Percentiles rank a stretch among this genome's conserved stretches.
Evolutionary conservation across 2,329 filamentous ascomycete genomes (phyloP).

Genomic region (Magnaporthiopsis rhizophila): DNA sequence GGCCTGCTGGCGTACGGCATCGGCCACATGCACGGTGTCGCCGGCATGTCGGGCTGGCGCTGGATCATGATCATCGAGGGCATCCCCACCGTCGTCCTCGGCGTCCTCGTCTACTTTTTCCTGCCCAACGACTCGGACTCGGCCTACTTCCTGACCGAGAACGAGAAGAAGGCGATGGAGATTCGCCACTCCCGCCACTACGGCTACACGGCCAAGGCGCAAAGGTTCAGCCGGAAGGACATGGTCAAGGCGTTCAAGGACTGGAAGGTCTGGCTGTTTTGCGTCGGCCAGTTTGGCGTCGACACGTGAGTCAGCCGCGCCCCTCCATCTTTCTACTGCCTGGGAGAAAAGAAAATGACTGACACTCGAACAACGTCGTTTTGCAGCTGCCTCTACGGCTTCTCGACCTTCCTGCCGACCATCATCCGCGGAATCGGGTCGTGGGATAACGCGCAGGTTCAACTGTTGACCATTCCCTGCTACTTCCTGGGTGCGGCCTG

Average conservation of each 20-base stretch:
- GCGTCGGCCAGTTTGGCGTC: conserved; percentile 60
- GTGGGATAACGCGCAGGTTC: conserved; percentile 58
- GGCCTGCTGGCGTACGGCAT: conserved; percentile 68
- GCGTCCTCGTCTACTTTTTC: conserved; percentile 45
- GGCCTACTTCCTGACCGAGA: conserved; percentile 50
- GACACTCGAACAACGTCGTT: conserved; percentile 3
- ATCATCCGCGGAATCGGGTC: conserved; percentile 63
- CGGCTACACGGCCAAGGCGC: conserved; percentile 37
- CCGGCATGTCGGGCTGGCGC: conserved; percentile 60
- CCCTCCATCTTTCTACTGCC: conserved; percentile 31
- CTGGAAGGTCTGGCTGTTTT: conserved; percentile 70
- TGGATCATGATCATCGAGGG: conserved; percentile 52
- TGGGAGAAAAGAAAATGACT: conserved; percentile 20
- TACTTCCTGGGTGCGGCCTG: conserved; percentile 64
- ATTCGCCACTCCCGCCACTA: conserved; percentile 30
- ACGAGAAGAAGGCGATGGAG: conserved; percentile 48
- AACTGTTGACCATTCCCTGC: conserved; percentile 71
- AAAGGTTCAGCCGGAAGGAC: conserved; percentile 47
- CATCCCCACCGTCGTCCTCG: conserved; percentile 41
- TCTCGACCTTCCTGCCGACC: conserved; percentile 69
- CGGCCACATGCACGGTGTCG: conserved; percentile 61
- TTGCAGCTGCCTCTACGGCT: conserved; percentile 36
- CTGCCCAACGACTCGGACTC: conserved; percentile 54
- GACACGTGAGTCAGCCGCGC: conserved; percentile 55
- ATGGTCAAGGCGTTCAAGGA: conserved; percentile 61